phyloP scores from a whole-genome alignment of 495 filamentous ascomycete genomes.

The Penicillium cinerascens region DNA sequence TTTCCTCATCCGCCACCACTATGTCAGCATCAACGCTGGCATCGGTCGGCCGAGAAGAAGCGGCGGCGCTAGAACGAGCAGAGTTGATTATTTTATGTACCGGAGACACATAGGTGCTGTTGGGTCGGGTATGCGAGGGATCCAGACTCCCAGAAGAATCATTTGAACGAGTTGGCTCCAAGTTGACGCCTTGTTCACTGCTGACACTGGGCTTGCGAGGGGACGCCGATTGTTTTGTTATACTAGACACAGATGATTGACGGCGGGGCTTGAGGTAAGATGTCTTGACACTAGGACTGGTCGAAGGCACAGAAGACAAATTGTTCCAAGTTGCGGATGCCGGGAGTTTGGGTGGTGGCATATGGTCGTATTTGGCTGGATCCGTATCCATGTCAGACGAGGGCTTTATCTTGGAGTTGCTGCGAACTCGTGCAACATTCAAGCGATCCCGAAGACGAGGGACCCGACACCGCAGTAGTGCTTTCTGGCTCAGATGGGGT shows the following conservation, averaged over 20 bases:
- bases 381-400: constrained; percentile 58
- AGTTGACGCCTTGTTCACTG: constrained; percentile 37
- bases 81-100: constrained; percentile 50
- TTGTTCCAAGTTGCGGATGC: constrained; percentile 75
- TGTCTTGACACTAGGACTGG: constrained; percentile 51
- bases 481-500: constrained; percentile 64
- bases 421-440: constrained; percentile 73
- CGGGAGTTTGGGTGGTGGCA: constrained; percentile 87
- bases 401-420: constrained; percentile 72
- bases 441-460: constrained; percentile 76
- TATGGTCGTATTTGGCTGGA: constrained; percentile 67
- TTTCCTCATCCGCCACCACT: constrained; percentile 82
- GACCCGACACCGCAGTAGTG: constrained; percentile 50
- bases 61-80: constrained; percentile 54
- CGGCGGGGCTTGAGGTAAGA: constrained; percentile 40
- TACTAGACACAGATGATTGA: constrained; percentile 45
- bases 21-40: constrained; percentile 73
- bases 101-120: constrained; percentile 36
- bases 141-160: constrained; percentile 40
- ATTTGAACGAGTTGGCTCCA: constrained; percentile 36
- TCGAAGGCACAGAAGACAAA: constrained; percentile 43
- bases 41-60: constrained; percentile 44
- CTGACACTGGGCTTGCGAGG: constrained; percentile 38
- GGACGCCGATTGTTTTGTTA: constrained; percentile 25
- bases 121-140: constrained; percentile 36